phyloP scores from a whole-genome alignment of 2,329 filamentous ascomycete genomes.

The Alternaria triticina region DNA sequence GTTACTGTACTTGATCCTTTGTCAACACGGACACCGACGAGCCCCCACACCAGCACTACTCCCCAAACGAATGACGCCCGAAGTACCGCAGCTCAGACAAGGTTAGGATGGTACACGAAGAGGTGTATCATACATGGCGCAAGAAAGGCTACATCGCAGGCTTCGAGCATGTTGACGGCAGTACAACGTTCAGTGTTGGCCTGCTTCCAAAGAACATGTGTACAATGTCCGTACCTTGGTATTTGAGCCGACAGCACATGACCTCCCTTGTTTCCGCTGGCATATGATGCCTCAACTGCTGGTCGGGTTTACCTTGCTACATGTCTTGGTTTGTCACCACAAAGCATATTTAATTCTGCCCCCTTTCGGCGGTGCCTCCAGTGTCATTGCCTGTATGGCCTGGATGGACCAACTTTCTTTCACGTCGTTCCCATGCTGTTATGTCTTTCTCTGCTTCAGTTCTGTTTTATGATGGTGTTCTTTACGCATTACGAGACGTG shows the following conservation, averaged over 20 bases:
- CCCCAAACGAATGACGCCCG: constrained; percentile 30
- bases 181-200: constrained; percentile 28
- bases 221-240: constrained; percentile 13
- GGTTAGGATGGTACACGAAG: constrained; percentile 19
- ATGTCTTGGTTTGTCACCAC: constrained; percentile 14
- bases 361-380: constrained; percentile 18
- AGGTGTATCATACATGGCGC: constrained; percentile 19
- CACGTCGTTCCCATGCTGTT: constrained; percentile 7
- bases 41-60: constrained; percentile 4
- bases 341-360: constrained; percentile 39
- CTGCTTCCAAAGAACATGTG: constrained; percentile 23
- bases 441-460: constrained; percentile 5
- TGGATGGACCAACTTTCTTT: constrained; percentile 31
- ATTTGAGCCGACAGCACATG: constrained; percentile 3
- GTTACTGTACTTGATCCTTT: constrained; percentile 23
- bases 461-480: constrained; percentile 10
- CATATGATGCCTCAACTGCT: constrained; percentile 1
- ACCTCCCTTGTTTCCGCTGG: not conserved
- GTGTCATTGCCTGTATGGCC: constrained; percentile 32
- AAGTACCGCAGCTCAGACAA: constrained; percentile 22
- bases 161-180: constrained; percentile 14
- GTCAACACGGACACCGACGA: constrained; percentile 17
- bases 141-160: constrained; percentile 18
- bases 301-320: constrained; percentile 6
- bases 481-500: constrained; percentile 22